phyloP scores from a whole-genome alignment of 805 yeast genomes.

The Zygosaccharomyces lentus region DNA sequence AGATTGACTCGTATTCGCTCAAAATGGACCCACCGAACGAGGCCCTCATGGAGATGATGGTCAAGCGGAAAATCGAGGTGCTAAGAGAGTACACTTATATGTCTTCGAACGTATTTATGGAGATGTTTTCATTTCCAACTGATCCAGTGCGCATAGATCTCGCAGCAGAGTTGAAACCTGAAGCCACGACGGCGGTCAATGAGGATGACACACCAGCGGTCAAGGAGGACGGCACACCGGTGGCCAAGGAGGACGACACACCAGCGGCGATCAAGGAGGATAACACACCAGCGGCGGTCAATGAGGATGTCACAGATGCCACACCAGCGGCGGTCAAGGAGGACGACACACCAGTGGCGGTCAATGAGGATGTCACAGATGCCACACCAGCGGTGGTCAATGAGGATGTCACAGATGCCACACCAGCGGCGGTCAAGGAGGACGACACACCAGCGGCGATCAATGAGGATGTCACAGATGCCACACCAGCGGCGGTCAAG shows the following conservation, averaged over 20 bases:
- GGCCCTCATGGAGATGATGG: slow-evolving; percentile 26
- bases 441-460: not conserved
- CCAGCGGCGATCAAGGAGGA: not conserved
- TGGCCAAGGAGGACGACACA: not conserved
- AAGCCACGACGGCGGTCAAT: not conserved
- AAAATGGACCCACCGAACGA: slow-evolving; percentile 18
- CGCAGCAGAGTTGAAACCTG: slow-evolving; percentile 5
- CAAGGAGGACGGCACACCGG: not conserved
- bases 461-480: not conserved
- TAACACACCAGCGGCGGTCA: not conserved
- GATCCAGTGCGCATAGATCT: slow-evolving; percentile 23
- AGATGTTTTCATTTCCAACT: slow-evolving; percentile 26
- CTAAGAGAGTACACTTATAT: slow-evolving; percentile 59
- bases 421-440: not conserved
- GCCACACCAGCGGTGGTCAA: not conserved
- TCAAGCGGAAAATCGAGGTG: slow-evolving; percentile 77
- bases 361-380: not conserved
- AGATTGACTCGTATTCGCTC: slow-evolving; percentile 43
- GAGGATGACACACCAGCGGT: not conserved
- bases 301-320: not conserved
- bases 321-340: not conserved
- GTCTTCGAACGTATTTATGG: slow-evolving; percentile 26
- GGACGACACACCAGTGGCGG: not conserved
- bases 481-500: not conserved
- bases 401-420: not conserved